A percentile compares a stretch with the other conserved stretches of the same genome.
Evolutionary conservation across 2,329 filamentous ascomycete species (phyloP).

Genomic region (Verticillium tricorpus): DNA sequence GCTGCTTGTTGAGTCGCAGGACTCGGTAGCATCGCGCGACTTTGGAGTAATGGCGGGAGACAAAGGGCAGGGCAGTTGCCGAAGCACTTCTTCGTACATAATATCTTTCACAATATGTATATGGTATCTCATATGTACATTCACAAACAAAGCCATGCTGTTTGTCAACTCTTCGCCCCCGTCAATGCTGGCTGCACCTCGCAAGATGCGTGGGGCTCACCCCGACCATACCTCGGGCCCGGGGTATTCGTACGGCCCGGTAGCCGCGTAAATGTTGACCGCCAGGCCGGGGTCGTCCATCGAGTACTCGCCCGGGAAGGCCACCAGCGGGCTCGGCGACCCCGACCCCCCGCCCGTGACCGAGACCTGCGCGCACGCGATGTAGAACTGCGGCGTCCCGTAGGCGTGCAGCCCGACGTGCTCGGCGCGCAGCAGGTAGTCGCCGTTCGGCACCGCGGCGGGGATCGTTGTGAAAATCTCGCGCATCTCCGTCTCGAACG

Average conservation of each 20-base stretch:
- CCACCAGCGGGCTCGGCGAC: slow-evolving; percentile 20
- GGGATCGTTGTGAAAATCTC: slow-evolving; percentile 13
- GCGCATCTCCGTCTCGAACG: slow-evolving; percentile 1
- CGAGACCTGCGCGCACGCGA: slow-evolving; percentile 16
- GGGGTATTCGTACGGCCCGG: background rate
- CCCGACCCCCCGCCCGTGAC: slow-evolving; percentile 22
- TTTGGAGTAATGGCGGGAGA: no score
- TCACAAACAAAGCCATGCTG: background rate
- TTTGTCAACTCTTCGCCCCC: no score
- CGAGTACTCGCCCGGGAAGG: slow-evolving; percentile 27
- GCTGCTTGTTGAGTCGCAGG: no score
- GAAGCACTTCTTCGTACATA: background rate
- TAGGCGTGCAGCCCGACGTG: slow-evolving; percentile 25
- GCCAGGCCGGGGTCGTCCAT: slow-evolving; percentile 26
- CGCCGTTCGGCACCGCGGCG: slow-evolving; percentile 13
- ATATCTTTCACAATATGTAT: background rate
- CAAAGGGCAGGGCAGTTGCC: background rate
- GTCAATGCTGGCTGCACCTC: background rate
- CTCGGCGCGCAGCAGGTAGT: slow-evolving; percentile 23
- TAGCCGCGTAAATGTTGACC: slow-evolving; percentile 24
- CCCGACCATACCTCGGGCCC: slow-evolving; percentile 2
- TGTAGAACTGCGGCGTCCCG: slow-evolving; percentile 27
- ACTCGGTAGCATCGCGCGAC: no score
- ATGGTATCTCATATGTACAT: background rate
- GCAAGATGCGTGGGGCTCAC: background rate